Evolutionary conservation across 495 filamentous ascomycete genomes (phyloP), one percentile per base, ranked within the genome.

Genomic region (Trichoderma gamsii): DNA sequence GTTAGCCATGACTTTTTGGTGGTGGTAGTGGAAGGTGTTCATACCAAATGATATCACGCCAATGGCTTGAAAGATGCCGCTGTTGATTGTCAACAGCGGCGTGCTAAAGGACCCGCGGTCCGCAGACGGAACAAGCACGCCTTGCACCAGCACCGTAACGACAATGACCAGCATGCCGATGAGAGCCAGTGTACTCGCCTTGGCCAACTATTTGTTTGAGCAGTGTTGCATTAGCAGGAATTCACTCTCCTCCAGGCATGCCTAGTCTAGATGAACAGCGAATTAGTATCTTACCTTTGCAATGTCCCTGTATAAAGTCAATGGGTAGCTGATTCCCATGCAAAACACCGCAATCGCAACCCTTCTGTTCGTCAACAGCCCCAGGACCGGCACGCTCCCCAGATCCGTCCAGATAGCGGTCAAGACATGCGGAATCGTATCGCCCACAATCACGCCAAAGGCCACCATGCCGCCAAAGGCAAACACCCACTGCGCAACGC

Each of bases 391-490:
- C 76, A 88, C 86, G n/a, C 87, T 79, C 44, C 79, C 76, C 41
- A 98, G 76, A 8, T 85, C 85, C 2, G 96, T 95, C 77, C 93
- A 96, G 12, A 97, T 73, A 13, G 93, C 92, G 21, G 80, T 79
- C 71, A 97, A 74, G 41, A 99, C 95, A 77, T 92, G 91, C 0
- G 95, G 95, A 72, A 99, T 97, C 1, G 91, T 90, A 76, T 99
- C 95, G 27, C 95, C 95, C 29, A 99, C 89, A 76, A 99, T 97
- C 68, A 99, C 91, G 67, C 93, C 95, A 79, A 97, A 99, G 25
- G 96, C 96, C 51, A 98, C 85, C 96, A 98, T 98, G 64, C 96
- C 95, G 56, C 95, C 96, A 77, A 97, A 99, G 63, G 96, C 95
- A 83, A 99, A 99, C 44, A 90, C 91, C 92, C 93, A 98, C 79